Evolutionary conservation across 495 filamentous ascomycete genomes (phyloP), one percentile per base, ranked within the genome.

Genomic region (Penicillium canariense): DNA sequence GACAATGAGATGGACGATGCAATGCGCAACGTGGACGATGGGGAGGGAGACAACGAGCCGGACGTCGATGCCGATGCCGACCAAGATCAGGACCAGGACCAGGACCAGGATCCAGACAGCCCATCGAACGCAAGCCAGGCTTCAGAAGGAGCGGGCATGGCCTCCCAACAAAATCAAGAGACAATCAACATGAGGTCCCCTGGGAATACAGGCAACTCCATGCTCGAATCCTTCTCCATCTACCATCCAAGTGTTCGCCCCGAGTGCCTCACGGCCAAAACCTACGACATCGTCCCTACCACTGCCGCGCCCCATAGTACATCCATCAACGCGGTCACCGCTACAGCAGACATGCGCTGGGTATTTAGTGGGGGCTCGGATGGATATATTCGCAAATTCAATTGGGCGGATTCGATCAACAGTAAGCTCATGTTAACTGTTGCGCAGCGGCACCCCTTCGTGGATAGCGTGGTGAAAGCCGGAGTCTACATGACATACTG

Each of bases 271-370:
- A 87, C 82, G 7, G 94, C 95, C n/a, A 71, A 79, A 25, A 85
- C 85, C 12, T 99, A 97, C 78, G 94, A 99, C 70, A 96, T 99
- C 36, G 87, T 93, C 6, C 94, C 94, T 6, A 97, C 96, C 20
- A 96, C 96, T 68, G 94, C 94, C 12, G 94, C 94, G 2, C 94
- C 94, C 4, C 91, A 96, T 68, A 87, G 88, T 53, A 99, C 94
- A 11, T 97, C 91, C 30, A 89, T 99, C 75, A 99, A 99, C 63
- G 86, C 90, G 3, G 80, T 97, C 39, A 85, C 91, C 22, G 83
- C 94, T 30, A 99, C 94, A 1, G 91, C 91, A 14, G 95, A 97
- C 70, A 89, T 97, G 80, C 82, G 91, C 56, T 99, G 90, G 84
- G 90, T 96, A 60, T 91, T 97, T 68, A 96, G 84, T 25, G 94